Evolutionary conservation across 495 filamentous ascomycete species (phyloP), one percentile per base, ranked within the genome.

Genomic region (Neurospora pannonica): DNA sequence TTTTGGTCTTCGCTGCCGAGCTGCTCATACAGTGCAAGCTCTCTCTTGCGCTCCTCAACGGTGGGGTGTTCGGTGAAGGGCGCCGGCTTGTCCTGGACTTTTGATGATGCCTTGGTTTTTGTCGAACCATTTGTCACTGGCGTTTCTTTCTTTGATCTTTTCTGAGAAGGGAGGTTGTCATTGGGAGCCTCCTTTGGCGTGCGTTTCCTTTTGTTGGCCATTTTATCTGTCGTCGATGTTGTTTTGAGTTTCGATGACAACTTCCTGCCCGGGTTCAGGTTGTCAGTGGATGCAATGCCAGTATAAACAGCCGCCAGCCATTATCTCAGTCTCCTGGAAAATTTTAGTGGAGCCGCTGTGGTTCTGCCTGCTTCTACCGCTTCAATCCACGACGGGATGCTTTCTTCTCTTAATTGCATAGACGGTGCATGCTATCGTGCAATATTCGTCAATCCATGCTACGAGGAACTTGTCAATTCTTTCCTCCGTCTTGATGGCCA

Each of bases 1-100:
- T 78, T 77, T 15, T 74, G 77, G 72, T 87, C 86, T 74, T 88
- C 86, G 71, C 86, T 88, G 11, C 84, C 83, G 1, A 89, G 85
- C 8, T 83, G 76, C 21, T 88, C 82, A 79, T 89, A 89, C 11
- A 89, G 80, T 28, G 81, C 75, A 3, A 84, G 82, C 76, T 89
- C 87, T 13, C 85, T 76, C 73, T 81, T 84, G 75, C 84, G 82
- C 72, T 85, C 82, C 38, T 83, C 83, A 72, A 79, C 79, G 42
- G 76, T 82, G 15, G 80, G 79, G 28, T 83, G 80, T 43, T 87
- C 84, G 73, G 82, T 71, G 77, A 89, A 86, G 0, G 83, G 81
- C 4, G 75, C 60, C 15, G 76, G n/a, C 75, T 81, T 82, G 17
- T 73, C 46, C 40, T 76, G 79, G 15, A 36, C 15, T 67, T 67